Base-by-base conservation (phyloP, 2,329 filamentous ascomycete species). In the Lomentospora prolificans region DNA sequence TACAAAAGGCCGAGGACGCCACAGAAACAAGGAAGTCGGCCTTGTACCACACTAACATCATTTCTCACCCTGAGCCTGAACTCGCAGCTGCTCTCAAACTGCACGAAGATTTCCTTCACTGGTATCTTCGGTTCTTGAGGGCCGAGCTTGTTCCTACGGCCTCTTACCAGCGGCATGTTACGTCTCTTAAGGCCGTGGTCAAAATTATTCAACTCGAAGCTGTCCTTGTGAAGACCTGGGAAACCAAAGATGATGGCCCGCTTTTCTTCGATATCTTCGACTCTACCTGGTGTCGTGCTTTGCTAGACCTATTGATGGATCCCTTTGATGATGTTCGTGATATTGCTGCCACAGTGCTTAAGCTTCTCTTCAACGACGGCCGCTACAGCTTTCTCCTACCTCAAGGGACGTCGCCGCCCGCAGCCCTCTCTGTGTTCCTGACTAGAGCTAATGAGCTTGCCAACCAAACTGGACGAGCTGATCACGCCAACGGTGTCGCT, bases 311-410 rank as follows among this genome's bases (percentile, higher is more conserved):
- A 22, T 70, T 95, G 6, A 76, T 95, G 65, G 89, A 99, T 63
- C 89, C 92, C 0, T 99, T 95, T 64, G 94, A 97, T 57, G 94
- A 99, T 67, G 87, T 97, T 3, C 80, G 92, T 61, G 82, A 79
- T 46, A 69, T 72, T 36, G 77, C 82, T 2, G 72, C 76, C 0
- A 69, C 68, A 1, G 70, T 84, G 2, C 62, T 87, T 27, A 68
- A 66, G 59, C 74, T 72, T 54, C 63, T 80, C n/a, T 72, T 80
- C 41, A 69, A 73, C 2, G 68, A 72, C 24, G 62, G 66, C 14
- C 65, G 69, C 24, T 72, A 62, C 41, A 17, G 24, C 6, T 55
- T 24, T 41, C 55, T 57, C n/a, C 58, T 61, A 7, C 50, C 57
- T 17, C 52, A 57, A 33, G 51, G 57, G 1, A 46, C 52, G 14